These are phyloP conservation scores for Penicillium decumbens DNA, from an alignment of 2,329 filamentous ascomycete species.

Conservation along the genomic window DNA sequence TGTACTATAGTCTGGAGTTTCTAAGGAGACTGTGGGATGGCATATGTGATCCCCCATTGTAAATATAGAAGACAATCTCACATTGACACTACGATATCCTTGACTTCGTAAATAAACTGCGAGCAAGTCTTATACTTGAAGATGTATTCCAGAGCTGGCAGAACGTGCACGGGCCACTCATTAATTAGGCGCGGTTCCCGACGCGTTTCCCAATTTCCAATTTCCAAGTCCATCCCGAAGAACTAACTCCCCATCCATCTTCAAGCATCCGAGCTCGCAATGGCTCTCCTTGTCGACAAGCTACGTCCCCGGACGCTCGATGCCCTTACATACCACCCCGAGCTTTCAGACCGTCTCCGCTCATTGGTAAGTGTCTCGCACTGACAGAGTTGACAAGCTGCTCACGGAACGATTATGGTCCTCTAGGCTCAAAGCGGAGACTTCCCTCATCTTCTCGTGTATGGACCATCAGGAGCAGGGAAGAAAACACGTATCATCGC, in stretches of 20 bases:
- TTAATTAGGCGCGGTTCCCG: conserved; percentile 38
- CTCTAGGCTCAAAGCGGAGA: conserved; percentile 86
- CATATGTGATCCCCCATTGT: not conserved
- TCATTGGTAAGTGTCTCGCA: conserved; percentile 62
- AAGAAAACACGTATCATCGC: conserved; percentile 98
- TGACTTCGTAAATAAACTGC: not conserved
- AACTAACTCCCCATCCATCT: not conserved
- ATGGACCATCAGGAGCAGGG: conserved; percentile 90
- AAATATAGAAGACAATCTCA: not conserved
- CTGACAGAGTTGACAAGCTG: not conserved
- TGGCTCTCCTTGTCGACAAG: conserved; percentile 64
- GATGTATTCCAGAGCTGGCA: not conserved
- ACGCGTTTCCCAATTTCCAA: conserved; percentile 32
- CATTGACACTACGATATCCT: not conserved
- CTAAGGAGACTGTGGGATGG: not conserved
- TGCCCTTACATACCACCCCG: conserved; percentile 75
- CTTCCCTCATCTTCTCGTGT: conserved; percentile 95
- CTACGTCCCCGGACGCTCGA: conserved; percentile 51
- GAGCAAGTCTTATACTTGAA: not conserved
- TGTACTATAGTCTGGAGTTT: conserved; percentile 18
- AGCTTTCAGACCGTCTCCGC: conserved; percentile 79
- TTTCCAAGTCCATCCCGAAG: conserved; percentile 7
- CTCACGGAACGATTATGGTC: conserved; percentile 9
- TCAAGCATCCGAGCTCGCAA: conserved; percentile 29
- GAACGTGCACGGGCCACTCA: conserved; percentile 32